These are phyloP conservation scores for Alternaria burnsii DNA, from an alignment of 2,329 filamentous ascomycete genomes.

Conservation along the genomic window DNA sequence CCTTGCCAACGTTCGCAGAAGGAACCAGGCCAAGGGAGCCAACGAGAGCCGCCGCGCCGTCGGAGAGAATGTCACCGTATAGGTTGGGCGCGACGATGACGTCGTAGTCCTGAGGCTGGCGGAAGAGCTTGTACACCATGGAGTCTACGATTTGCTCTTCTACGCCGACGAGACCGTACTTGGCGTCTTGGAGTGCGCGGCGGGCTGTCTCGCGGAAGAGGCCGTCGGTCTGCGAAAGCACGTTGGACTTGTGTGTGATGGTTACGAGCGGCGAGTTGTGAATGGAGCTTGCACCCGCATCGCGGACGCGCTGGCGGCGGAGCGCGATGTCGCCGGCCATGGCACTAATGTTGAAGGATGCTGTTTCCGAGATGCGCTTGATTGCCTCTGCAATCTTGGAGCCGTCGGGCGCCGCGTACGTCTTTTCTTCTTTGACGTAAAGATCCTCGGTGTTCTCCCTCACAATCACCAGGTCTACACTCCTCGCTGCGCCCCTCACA, in stretches of 20 bases:
- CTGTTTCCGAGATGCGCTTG: slow-evolving; percentile 92
- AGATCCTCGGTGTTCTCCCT: slow-evolving; percentile 99
- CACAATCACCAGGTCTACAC: slow-evolving; percentile 96
- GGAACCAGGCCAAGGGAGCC: slow-evolving; percentile 92
- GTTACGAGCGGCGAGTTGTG: slow-evolving; percentile 81
- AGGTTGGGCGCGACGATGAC: slow-evolving; percentile 98
- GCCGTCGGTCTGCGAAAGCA: slow-evolving; percentile 94
- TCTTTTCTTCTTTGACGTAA: slow-evolving; percentile 96
- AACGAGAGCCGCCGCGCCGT: slow-evolving; percentile 92
- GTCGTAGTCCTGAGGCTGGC: slow-evolving; percentile 92
- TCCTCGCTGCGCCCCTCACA: slow-evolving; percentile 67
- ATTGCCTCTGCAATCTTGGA: slow-evolving; percentile 93
- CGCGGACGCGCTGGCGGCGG: slow-evolving; percentile 81
- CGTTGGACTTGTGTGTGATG: slow-evolving; percentile 98
- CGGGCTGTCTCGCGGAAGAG: slow-evolving; percentile 87
- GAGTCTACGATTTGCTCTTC: slow-evolving; percentile 99
- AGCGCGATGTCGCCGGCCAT: slow-evolving; percentile 96
- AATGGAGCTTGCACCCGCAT: slow-evolving; percentile 64
- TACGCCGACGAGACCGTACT: slow-evolving; percentile 71
- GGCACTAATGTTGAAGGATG: slow-evolving; percentile 83
- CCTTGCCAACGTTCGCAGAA: slow-evolving; percentile 91
- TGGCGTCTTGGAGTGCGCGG: slow-evolving; percentile 71
- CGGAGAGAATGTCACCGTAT: slow-evolving; percentile 95
- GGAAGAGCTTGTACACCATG: slow-evolving; percentile 99
- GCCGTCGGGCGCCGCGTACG: slow-evolving; percentile 74